Conservation (phyloP, 768 basidiomycete genomes). For the Tulasnella sp. region DNA sequence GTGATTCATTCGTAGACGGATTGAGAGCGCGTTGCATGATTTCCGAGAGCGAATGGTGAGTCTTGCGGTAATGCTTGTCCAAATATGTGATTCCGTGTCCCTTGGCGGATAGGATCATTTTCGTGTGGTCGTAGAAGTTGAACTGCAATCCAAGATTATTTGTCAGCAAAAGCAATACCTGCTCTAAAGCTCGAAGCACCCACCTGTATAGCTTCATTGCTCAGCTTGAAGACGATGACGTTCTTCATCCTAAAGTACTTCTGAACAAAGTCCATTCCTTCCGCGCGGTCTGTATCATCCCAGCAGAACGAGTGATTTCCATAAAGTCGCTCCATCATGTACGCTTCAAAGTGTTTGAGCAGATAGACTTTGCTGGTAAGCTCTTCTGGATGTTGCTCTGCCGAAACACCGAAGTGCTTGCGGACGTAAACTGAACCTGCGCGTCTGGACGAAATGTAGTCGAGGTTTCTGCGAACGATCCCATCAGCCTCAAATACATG, state of each 20-base stretch:
- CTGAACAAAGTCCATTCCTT: constrained; percentile 92
- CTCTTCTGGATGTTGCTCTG: constrained; percentile 66
- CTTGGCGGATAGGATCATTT: constrained; percentile 76
- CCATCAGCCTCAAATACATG: constrained; percentile 1
- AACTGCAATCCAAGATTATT: constrained; percentile 47
- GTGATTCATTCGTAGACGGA: constrained; percentile 41
- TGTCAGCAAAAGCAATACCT: not conserved
- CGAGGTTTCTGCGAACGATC: constrained; percentile 60
- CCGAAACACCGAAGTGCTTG: constrained; percentile 49
- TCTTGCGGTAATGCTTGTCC: constrained; percentile 76
- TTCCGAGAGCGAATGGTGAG: constrained; percentile 62
- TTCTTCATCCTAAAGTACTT: constrained; percentile 96
- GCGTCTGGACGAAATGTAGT: constrained; percentile 68
- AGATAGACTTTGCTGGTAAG: constrained; percentile 87
- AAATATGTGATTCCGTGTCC: constrained; percentile 81
- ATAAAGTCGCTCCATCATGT: constrained; percentile 86
- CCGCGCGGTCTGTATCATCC: constrained; percentile 54
- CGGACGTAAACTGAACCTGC: constrained; percentile 59
- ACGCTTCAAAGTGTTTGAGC: constrained; percentile 86
- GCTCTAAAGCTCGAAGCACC: constrained; percentile 24
- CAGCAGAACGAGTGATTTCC: constrained; percentile 80
- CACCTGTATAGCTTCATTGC: constrained; percentile 93
- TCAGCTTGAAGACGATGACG: constrained; percentile 93
- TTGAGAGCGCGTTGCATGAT: constrained; percentile 53
- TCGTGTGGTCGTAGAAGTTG: constrained; percentile 98